A percentile compares a stretch with the other conserved stretches of the same genome.
Conservation (phyloP, 2,329 filamentous ascomycete species). For the Harringtonia aguacate region DNA sequence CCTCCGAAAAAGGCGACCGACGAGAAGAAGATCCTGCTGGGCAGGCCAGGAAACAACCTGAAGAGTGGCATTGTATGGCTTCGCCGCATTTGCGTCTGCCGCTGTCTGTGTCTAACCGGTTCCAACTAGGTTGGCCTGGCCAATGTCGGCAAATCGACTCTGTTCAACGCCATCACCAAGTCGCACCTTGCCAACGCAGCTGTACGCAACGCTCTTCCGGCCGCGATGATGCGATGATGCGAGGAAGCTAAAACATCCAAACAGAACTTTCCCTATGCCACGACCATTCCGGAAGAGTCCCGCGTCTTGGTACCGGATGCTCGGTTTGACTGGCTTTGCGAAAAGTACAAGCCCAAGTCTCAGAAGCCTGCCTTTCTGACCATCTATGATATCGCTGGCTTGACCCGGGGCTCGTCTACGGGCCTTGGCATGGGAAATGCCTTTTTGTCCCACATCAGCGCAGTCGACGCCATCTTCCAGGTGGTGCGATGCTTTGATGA, state of each 20-base stretch:
- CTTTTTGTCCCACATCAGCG: constrained; percentile 97
- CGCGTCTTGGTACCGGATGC: constrained; percentile 95
- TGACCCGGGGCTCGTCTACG: constrained; percentile 91
- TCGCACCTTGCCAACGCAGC: constrained; percentile 94
- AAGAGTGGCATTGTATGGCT: constrained; percentile 92
- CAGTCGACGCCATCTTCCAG: constrained; percentile 96
- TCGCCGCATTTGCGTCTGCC: neutral
- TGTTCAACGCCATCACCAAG: constrained; percentile 99
- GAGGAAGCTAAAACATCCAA: neutral
- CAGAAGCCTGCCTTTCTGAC: constrained; percentile 94
- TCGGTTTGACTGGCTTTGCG: constrained; percentile 87
- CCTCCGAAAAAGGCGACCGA: constrained; percentile 85
- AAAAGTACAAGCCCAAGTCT: constrained; percentile 98
- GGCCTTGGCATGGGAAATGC: constrained; percentile 95
- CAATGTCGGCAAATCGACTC: constrained; percentile 98
- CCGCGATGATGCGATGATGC: too few relatives aligned
- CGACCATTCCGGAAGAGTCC: constrained; percentile 96
- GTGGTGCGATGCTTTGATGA: constrained; percentile 97
- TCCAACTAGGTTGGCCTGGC: constrained; percentile 75
- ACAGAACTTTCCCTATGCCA: constrained; percentile 96
- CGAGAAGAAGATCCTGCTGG: constrained; percentile 94
- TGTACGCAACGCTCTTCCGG: constrained; percentile 30
- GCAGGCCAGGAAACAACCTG: constrained; percentile 91
- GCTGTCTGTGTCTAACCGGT: constrained; percentile 6
- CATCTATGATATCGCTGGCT: constrained; percentile 95